Conservation (phyloP, 2,329 filamentous ascomycete species). For the Venturia aucupariae region DNA sequence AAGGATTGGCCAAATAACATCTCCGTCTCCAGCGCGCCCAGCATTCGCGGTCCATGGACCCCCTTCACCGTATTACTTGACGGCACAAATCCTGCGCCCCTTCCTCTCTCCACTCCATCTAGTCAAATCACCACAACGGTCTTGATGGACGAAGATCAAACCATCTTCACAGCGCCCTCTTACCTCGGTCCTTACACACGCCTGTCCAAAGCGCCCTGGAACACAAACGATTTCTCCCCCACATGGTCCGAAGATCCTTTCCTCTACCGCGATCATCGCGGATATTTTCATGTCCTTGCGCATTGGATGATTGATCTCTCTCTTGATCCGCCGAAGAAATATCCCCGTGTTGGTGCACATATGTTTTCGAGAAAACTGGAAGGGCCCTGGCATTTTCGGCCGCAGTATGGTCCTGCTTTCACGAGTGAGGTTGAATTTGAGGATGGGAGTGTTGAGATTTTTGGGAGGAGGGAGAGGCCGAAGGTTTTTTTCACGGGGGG, state of each 20-base stretch:
- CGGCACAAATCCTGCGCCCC: not conserved
- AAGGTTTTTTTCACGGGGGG: not conserved
- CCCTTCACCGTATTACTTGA: not conserved
- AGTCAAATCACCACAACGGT: not conserved
- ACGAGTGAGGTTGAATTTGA: not conserved
- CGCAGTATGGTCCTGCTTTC: not conserved
- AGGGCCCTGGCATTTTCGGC: not conserved
- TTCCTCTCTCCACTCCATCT: not conserved
- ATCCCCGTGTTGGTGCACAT: not conserved
- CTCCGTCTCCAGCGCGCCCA: not conserved
- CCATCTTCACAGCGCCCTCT: not conserved
- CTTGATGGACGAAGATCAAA: not conserved
- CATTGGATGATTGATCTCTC: not conserved
- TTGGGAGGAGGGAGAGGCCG: not conserved
- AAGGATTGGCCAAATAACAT: not conserved
- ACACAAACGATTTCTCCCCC: not conserved
- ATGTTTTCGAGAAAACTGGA: not conserved
- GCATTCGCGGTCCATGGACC: not conserved
- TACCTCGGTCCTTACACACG: not conserved
- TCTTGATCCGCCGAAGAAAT: not conserved
- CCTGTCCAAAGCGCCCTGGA: not conserved
- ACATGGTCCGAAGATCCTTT: not conserved
- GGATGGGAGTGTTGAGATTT: not conserved
- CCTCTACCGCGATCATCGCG: not conserved
- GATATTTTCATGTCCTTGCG: not conserved